Evolutionary conservation across 176 grass and related monocot genomes (phyloP).

Genomic region (Zoysia pacifica): DNA sequence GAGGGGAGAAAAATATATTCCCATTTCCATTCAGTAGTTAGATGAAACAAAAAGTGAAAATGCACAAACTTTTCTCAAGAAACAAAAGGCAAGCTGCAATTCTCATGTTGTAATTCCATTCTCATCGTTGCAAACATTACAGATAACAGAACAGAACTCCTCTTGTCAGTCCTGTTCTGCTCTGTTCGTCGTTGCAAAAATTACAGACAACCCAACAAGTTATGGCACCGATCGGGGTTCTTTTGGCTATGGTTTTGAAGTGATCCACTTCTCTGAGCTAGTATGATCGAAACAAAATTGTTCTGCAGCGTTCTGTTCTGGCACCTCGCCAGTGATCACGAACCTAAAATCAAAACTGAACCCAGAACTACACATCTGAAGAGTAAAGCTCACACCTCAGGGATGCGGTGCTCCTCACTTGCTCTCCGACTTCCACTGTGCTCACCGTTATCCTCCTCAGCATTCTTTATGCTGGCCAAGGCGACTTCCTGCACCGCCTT

Average conservation of each 20-base stretch:
- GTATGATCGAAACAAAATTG: slow-evolving; percentile 47
- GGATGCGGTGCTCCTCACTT: slow-evolving; percentile 34
- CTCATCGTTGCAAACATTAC: slow-evolving; percentile 1
- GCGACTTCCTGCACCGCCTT: slow-evolving; percentile 32
- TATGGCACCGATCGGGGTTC: slow-evolving; percentile 25
- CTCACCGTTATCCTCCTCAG: slow-evolving; percentile 43
- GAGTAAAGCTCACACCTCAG: slow-evolving; percentile 50
- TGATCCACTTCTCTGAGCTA: slow-evolving; percentile 2
- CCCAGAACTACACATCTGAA: slow-evolving; percentile 28
- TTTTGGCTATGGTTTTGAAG: slow-evolving; percentile 27
- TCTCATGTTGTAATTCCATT: slow-evolving; percentile 29
- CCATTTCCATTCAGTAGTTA: slow-evolving; percentile 49
- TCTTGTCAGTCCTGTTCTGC: background rate
- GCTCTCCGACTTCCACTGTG: slow-evolving; percentile 52
- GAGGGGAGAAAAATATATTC: slow-evolving; percentile 42
- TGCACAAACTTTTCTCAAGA: slow-evolving; percentile 47
- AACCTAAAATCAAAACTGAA: background rate
- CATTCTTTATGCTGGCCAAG: slow-evolving; percentile 31
- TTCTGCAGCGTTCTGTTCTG: background rate
- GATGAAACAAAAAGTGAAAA: slow-evolving; percentile 25
- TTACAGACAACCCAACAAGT: slow-evolving; percentile 34
- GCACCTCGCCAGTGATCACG: background rate
- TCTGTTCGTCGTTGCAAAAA: slow-evolving; percentile 28
- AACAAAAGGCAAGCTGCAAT: slow-evolving; percentile 36
- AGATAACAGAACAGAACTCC: slow-evolving; percentile 18